Base-by-base conservation (phyloP, 2,329 filamentous ascomycete genomes). In the Paecilomyces formosus region DNA sequence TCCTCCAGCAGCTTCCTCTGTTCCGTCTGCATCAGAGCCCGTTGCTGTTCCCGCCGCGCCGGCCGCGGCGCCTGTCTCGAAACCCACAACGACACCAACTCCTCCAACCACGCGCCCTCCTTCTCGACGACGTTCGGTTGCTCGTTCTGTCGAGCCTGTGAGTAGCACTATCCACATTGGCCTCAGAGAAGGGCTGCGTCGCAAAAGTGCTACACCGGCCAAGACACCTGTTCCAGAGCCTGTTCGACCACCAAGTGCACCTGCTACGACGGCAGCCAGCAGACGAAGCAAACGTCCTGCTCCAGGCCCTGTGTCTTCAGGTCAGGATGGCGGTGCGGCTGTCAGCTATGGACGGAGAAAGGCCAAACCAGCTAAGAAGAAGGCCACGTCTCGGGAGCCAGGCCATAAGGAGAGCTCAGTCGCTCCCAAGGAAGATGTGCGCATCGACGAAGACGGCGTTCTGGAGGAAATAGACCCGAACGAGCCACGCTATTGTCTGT, bases 401-500 rank as follows among this genome's bases (percentile, higher is more conserved):
- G 66, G 63, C 6, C 56, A 61, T 55, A 66, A 63, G 45, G 66
- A 68, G 61, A 65, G 61, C 59, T 60, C 61, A 51, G 18, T 58
- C 18, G 65, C 63, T 54, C 65, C 56, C 56, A 70, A 69, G 61
- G 72, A 74, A 57, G 74, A 76, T 55, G 67, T 74, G 28, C 76
- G 77, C 24, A 73, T 76, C 33, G 78, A 80, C 56, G 76, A 80
- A 60, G 76, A 80, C 55, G 78, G 77, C 0, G 77, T 79, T 0
- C 63, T 78, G 35, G 77, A 79, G 61, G 71, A 79, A 62, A 81
- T 87, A 58, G 84, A 87, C 67, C 82, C 83, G 0, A 78, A 85
- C 58, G 85, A 88, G 70, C 80, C 82, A 15, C 74, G 81, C n/a
- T 88, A 87, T 67, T 88, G 85, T 68, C 70, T 85, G 50, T 88